Conservation (phyloP, 176 grass and related monocot genomes). For the Oryza glumipatula region DNA sequence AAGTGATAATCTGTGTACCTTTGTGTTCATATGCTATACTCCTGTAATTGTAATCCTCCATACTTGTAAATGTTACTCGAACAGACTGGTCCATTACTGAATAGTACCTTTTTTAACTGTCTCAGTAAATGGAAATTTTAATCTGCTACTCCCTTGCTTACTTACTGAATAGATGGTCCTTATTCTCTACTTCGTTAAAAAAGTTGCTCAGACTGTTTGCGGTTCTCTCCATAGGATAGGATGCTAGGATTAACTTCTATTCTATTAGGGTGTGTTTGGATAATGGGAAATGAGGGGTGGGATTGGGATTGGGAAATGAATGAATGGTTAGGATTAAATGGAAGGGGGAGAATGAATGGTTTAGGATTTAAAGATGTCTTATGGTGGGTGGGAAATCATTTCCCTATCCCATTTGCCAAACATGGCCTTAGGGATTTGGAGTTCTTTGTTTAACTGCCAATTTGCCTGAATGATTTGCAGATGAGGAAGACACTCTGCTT, state of each 20-base stretch:
- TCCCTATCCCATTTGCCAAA: too few relatives aligned
- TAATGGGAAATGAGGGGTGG: too few relatives aligned
- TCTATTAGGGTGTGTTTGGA: not conserved
- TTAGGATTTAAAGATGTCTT: too few relatives aligned
- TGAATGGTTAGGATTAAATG: too few relatives aligned
- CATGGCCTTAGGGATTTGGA: too few relatives aligned
- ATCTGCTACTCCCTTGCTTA: not conserved
- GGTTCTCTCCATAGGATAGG: not conserved
- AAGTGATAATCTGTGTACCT: not conserved
- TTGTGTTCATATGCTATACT: not conserved
- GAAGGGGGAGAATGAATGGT: too few relatives aligned
- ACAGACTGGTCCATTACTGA: conserved; percentile 9
- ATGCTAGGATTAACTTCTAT: not conserved
- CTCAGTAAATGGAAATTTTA: not conserved
- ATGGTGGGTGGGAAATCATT: too few relatives aligned
- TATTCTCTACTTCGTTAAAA: not conserved
- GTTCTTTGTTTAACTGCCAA: not conserved
- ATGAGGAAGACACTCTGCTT: conserved; percentile 47
- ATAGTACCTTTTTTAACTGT: not conserved
- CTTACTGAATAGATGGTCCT: not conserved
- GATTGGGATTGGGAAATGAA: too few relatives aligned
- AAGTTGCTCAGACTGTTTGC: not conserved
- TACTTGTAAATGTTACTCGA: conserved; percentile 35
- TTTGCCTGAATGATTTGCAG: conserved; percentile 53
- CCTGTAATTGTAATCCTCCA: conserved; percentile 27